Base-by-base conservation (phyloP, 345 rosid species). In the Salix brachista region DNA sequence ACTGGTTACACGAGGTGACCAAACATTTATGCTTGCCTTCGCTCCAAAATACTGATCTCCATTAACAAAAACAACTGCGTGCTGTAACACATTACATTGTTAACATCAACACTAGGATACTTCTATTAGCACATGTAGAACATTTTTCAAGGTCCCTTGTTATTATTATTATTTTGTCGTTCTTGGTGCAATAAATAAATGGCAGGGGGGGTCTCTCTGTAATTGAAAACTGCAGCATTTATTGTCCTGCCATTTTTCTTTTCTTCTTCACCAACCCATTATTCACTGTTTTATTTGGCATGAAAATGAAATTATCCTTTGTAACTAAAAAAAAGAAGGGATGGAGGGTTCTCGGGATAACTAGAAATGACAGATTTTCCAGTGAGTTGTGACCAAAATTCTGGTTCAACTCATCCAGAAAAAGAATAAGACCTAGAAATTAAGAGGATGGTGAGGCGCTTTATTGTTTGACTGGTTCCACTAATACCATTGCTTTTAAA, bases 11-110 rank as follows among this genome's bases (percentile, higher is more conserved):
- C 67, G 65, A 26, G 84, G 84, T 10, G 84, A 73, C 84, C 84
- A 82, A 36, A 82, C 84, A 67, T 82, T 82, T 8, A 82, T 46
- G 60, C 69, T 82, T 8, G 84, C 84, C 64, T 82, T 82, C 36
- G 84, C 84, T 65, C 84, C 84, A 36, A 70, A 82, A 36, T 82
- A 82, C 68, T 82, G 84, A 32, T 82, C 81, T 58, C 84, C 84
- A 60, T 78, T 82, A 14, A 71, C 84, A 78, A 78, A 82, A 19
- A 78, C 77, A 58, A 82, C 84, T 32, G 84, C 84, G 60, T 82
- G 84, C 84, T 82, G 81, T 28, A 2, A 23, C 9, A 65, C 37
- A 65, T 5, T 6, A 32, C 12, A 34, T 32, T 17, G 2, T 65
- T 17, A 5, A 8, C 26, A n/a, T 46, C 42, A 65, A 18, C 1